Evolutionary conservation across 805 yeast genomes (phyloP).

Genomic region (Yamadazyma laniorum): DNA sequence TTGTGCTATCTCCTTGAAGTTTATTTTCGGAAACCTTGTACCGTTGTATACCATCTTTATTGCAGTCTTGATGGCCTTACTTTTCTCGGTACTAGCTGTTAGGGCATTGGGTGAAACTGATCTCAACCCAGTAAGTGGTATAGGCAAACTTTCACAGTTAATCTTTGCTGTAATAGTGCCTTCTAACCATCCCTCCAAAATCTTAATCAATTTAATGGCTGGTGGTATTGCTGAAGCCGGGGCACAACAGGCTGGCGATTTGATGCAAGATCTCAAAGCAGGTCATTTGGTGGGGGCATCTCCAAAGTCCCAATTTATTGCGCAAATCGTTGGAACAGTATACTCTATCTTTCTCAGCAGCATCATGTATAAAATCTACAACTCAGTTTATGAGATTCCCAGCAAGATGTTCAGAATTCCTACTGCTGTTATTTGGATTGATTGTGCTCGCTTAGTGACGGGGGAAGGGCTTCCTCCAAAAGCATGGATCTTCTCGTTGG

Average conservation of each 20-base stretch:
- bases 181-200: slow-evolving; percentile 69
- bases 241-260: slow-evolving; percentile 97
- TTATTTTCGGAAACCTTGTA: slow-evolving; percentile 67
- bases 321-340: slow-evolving; percentile 83
- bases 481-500: slow-evolving; percentile 58
- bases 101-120: slow-evolving; percentile 97
- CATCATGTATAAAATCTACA: slow-evolving; percentile 79
- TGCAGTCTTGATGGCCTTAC: slow-evolving; percentile 72
- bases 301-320: slow-evolving; percentile 86
- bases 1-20: slow-evolving; percentile 62
- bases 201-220: slow-evolving; percentile 81
- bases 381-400: slow-evolving; percentile 81
- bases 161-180: slow-evolving; percentile 83
- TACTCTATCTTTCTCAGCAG: slow-evolving; percentile 83
- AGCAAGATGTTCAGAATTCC: slow-evolving; percentile 81
- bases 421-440: slow-evolving; percentile 95
- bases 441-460: slow-evolving; percentile 87
- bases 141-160: slow-evolving; percentile 89
- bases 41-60: slow-evolving; percentile 68
- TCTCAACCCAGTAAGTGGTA: slow-evolving; percentile 93
- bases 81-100: slow-evolving; percentile 83
- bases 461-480: slow-evolving; percentile 87
- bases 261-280: slow-evolving; percentile 95
- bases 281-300: slow-evolving; percentile 91
- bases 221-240: slow-evolving; percentile 99